Evolutionary conservation across 805 yeast species (phyloP).

Genomic region (Yamadazyma laniorum): DNA sequence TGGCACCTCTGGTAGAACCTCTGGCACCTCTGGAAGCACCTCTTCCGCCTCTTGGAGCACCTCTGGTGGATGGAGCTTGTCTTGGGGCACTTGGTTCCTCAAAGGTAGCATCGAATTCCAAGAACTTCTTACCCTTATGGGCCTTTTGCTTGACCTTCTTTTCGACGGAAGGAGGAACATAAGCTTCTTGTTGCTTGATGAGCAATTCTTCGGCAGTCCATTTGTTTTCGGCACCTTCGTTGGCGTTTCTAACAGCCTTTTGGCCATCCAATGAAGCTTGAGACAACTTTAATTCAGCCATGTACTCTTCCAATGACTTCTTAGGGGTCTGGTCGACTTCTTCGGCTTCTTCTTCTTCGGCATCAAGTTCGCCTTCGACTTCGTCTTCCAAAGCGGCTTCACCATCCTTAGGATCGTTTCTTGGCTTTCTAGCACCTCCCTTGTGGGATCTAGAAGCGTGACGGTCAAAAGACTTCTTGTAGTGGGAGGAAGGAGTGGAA

Average conservation of each 20-base stretch:
- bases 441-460: slow-evolving; percentile 74
- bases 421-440: slow-evolving; percentile 77
- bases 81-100: slow-evolving; percentile 44
- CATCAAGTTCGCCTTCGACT: slow-evolving; percentile 44
- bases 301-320: slow-evolving; percentile 84
- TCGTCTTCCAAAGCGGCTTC: slow-evolving; percentile 66
- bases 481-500: slow-evolving; percentile 51
- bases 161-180: slow-evolving; percentile 56
- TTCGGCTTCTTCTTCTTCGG: slow-evolving; percentile 45
- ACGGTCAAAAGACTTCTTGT: slow-evolving; percentile 72
- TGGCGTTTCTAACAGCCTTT: slow-evolving; percentile 47
- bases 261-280: slow-evolving; percentile 39
- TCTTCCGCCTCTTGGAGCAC: slow-evolving; percentile 31
- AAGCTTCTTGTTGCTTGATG: slow-evolving; percentile 62
- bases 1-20: slow-evolving; percentile 18
- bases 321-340: slow-evolving; percentile 40
- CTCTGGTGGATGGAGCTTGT: slow-evolving; percentile 19
- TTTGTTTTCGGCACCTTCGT: slow-evolving; percentile 57
- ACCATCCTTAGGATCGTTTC: slow-evolving; percentile 82
- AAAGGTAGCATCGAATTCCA: slow-evolving; percentile 73
- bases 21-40: slow-evolving; percentile 16
- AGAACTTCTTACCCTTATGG: slow-evolving; percentile 74
- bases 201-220: slow-evolving; percentile 54
- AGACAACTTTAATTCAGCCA: slow-evolving; percentile 59
- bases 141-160: slow-evolving; percentile 73